These are phyloP conservation scores for Magnaporthales sp. DNA, from an alignment of 2,329 filamentous ascomycete genomes.

Conservation along the genomic window DNA sequence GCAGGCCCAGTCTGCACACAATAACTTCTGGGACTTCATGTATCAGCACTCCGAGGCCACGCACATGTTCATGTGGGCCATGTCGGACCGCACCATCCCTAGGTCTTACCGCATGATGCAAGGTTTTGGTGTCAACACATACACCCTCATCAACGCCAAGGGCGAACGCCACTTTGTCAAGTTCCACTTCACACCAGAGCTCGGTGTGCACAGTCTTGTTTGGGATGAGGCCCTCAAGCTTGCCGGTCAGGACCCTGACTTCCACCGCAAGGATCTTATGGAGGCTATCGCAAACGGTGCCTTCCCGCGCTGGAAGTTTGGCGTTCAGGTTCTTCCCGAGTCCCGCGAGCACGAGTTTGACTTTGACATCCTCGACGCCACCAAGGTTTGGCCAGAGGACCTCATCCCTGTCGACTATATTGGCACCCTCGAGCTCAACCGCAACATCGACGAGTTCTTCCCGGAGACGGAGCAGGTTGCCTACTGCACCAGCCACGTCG, in stretches of 20 bases:
- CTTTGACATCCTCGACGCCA: conserved; percentile 78
- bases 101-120: conserved; percentile 79
- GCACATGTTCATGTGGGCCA: conserved; percentile 73
- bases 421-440: conserved; percentile 71
- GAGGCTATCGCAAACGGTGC: conserved; percentile 65
- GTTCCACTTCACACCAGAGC: conserved; percentile 65
- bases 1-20: conserved; percentile 62
- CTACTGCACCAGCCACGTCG: conserved; percentile 73
- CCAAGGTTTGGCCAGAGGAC: conserved; percentile 80
- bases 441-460: conserved; percentile 75
- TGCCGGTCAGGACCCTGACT: conserved; percentile 67
- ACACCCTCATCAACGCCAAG: conserved; percentile 56
- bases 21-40: conserved; percentile 72
- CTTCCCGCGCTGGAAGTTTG: conserved; percentile 73
- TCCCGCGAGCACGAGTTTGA: conserved; percentile 67
- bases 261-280: conserved; percentile 69
- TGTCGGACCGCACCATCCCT: conserved; percentile 67
- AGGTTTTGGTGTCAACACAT: conserved; percentile 78
- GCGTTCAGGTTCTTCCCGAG: conserved; percentile 70
- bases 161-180: conserved; percentile 68
- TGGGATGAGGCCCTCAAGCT: conserved; percentile 77
- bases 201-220: conserved; percentile 68
- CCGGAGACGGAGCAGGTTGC: conserved; percentile 75
- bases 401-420: conserved; percentile 67
- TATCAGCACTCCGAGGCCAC: conserved; percentile 61